Evolutionary conservation across 2,329 filamentous ascomycete species (phyloP).

Genomic region (Nannizzia gypsea): DNA sequence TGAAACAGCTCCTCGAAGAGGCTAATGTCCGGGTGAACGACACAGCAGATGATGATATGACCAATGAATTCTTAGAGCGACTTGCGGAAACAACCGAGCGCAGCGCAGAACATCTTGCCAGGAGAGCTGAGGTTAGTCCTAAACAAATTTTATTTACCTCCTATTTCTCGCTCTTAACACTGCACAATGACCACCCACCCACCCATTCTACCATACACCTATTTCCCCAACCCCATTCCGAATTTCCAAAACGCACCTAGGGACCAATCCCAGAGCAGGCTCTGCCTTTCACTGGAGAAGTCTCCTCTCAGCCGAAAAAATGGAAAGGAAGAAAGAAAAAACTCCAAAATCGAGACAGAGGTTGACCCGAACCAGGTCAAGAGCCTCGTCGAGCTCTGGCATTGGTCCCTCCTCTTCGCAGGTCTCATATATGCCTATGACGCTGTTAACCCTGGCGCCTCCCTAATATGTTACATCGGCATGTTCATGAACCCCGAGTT

Average conservation of each 20-base stretch:
- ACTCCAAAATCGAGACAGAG: conserved; percentile 4
- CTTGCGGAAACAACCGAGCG: conserved; percentile 47
- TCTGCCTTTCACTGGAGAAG: neutral
- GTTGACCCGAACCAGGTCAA: conserved; percentile 16
- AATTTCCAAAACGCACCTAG: neutral
- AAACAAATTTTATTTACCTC: neutral
- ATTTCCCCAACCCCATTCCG: neutral
- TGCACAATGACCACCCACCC: neutral
- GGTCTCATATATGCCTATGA: conserved; percentile 14
- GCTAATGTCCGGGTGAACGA: conserved; percentile 27
- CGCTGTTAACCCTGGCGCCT: conserved; percentile 11
- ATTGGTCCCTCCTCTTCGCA: conserved; percentile 15
- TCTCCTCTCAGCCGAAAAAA: conserved; percentile 2
- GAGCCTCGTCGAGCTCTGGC: conserved; percentile 14
- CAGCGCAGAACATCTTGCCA: conserved; percentile 34
- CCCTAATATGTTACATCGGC: conserved; percentile 13
- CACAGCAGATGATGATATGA: conserved; percentile 24
- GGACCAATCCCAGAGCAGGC: conserved; percentile 2
- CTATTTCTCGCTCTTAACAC: neutral
- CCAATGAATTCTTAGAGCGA: conserved; percentile 30
- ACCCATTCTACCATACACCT: neutral
- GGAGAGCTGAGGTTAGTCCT: conserved; percentile 32
- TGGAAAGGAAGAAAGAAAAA: neutral
- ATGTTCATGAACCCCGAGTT: conserved; percentile 10
- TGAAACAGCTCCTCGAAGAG: conserved; percentile 31